Conservation (phyloP, 2,329 filamentous ascomycete genomes). For the Triangularia setosa region DNA sequence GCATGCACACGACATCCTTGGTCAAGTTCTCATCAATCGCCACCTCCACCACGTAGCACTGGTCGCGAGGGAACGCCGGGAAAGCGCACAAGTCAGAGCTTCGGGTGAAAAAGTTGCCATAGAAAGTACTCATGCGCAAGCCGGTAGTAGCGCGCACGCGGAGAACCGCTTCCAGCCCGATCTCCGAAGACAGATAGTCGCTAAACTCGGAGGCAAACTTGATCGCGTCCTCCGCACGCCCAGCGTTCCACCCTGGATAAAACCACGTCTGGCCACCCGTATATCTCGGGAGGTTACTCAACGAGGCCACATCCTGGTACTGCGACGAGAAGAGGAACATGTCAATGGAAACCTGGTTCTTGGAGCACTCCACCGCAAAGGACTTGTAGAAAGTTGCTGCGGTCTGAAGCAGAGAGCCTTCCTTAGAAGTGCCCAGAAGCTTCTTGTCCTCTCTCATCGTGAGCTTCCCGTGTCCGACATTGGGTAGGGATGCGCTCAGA, state of each 20-base stretch:
- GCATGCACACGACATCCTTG: slow-evolving; percentile 87
- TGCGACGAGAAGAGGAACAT: slow-evolving; percentile 97
- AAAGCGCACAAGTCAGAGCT: slow-evolving; percentile 97
- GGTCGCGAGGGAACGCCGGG: slow-evolving; percentile 94
- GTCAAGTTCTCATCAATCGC: slow-evolving; percentile 93
- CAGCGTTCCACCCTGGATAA: slow-evolving; percentile 97
- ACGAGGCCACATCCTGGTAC: slow-evolving; percentile 94
- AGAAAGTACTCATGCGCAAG: slow-evolving; percentile 94
- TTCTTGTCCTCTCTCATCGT: slow-evolving; percentile 97
- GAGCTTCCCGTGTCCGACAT: slow-evolving; percentile 82
- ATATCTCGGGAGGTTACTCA: slow-evolving; percentile 93
- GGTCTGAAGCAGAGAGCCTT: slow-evolving; percentile 81
- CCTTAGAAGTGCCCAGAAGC: slow-evolving; percentile 87
- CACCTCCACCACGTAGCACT: slow-evolving; percentile 96
- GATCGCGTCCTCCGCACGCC: slow-evolving; percentile 88
- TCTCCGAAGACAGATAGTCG: slow-evolving; percentile 93
- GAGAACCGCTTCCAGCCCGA: slow-evolving; percentile 91
- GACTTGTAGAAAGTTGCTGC: slow-evolving; percentile 98
- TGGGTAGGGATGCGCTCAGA: slow-evolving; percentile 83
- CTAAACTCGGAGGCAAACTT: slow-evolving; percentile 97
- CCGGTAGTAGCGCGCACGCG: slow-evolving; percentile 93
- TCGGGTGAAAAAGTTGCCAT: slow-evolving; percentile 99
- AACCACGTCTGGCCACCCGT: slow-evolving; percentile 98
- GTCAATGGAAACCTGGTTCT: slow-evolving; percentile 96
- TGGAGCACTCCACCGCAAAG: slow-evolving; percentile 97